Percentiles rank a stretch among this genome's conserved stretches.
phyloP scores from a whole-genome alignment of 2,329 filamentous ascomycete species.

The Arthrobotrys musiformis region DNA sequence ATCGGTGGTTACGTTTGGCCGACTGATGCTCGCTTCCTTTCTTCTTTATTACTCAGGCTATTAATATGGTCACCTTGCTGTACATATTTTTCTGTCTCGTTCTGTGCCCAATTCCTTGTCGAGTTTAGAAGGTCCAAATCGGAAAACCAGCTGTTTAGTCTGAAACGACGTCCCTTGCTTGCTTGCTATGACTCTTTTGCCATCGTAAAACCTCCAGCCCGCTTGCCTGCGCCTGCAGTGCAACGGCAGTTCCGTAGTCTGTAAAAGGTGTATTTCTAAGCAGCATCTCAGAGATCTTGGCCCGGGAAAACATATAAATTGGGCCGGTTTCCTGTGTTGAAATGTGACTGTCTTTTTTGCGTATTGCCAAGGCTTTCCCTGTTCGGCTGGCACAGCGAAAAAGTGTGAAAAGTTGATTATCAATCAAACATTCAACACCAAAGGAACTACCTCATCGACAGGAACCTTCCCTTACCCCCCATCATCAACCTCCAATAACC shows the following conservation, averaged over 20 bases:
- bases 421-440: constrained; percentile 42
- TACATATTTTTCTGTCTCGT: constrained; percentile 46
- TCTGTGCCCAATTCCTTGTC: constrained; percentile 23
- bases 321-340: constrained; percentile 12
- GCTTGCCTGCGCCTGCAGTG: constrained; percentile 16
- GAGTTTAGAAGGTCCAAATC: constrained; percentile 44
- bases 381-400: constrained; percentile 12
- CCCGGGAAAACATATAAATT: constrained; percentile 39
- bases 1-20: constrained; percentile 49
- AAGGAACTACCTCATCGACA: constrained; percentile 51
- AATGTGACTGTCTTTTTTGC: constrained; percentile 55
- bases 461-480: constrained; percentile 34
- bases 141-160: constrained; percentile 36
- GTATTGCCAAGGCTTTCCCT: constrained; percentile 38
- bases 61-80: constrained; percentile 42
- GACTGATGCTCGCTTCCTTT: constrained; percentile 9
- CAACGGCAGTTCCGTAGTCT: constrained; percentile 40
- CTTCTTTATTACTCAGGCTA: constrained; percentile 33
- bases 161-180: constrained; percentile 26
- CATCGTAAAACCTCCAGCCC: not conserved
- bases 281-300: not conserved
- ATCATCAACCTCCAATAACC: constrained; percentile 41
- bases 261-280: constrained; percentile 51
- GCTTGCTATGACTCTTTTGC: constrained; percentile 41
- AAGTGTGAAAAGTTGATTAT: constrained; percentile 52